Percentiles rank a stretch among this genome's conserved stretches.
These are phyloP conservation scores for Rhizopus stolonifer DNA, from an alignment of 371 early-diverging fungal genomes.

Conservation along the genomic window DNA sequence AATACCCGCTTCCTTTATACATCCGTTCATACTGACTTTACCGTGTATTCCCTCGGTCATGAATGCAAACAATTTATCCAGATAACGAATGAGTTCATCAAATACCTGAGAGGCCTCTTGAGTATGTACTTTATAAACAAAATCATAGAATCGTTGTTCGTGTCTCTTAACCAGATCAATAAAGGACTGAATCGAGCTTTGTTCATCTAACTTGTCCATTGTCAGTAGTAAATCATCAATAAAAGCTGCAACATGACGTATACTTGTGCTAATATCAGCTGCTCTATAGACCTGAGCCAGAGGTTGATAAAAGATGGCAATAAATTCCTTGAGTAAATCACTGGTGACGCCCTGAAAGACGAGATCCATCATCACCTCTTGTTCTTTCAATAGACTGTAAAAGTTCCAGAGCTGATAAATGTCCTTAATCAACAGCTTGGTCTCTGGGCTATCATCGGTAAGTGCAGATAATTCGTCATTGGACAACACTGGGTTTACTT, in stretches of 20 bases:
- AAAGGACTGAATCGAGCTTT: constrained; percentile 33
- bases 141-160: constrained; percentile 57
- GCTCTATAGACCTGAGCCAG: constrained; percentile 66
- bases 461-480: constrained; percentile 3
- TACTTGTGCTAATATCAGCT: constrained; percentile 63
- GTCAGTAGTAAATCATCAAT: constrained; percentile 53
- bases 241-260: constrained; percentile 57
- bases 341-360: constrained; percentile 66
- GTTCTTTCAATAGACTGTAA: constrained; percentile 54
- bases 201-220: constrained; percentile 37
- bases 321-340: constrained; percentile 59
- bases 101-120: constrained; percentile 49
- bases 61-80: constrained; percentile 37
- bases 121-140: constrained; percentile 61
- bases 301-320: constrained; percentile 66
- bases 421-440: constrained; percentile 24
- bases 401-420: constrained; percentile 50
- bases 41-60: constrained; percentile 35
- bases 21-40: constrained; percentile 20
- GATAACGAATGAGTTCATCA: constrained; percentile 44
- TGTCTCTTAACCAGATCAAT: constrained; percentile 55
- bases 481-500: constrained; percentile 10
- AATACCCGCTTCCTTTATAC: constrained; percentile 18
- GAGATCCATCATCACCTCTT: constrained; percentile 54
- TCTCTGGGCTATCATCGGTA: not conserved